Evolutionary conservation across 2,329 filamentous ascomycete genomes (phyloP).

Genomic region (Hypoxylon sp.): DNA sequence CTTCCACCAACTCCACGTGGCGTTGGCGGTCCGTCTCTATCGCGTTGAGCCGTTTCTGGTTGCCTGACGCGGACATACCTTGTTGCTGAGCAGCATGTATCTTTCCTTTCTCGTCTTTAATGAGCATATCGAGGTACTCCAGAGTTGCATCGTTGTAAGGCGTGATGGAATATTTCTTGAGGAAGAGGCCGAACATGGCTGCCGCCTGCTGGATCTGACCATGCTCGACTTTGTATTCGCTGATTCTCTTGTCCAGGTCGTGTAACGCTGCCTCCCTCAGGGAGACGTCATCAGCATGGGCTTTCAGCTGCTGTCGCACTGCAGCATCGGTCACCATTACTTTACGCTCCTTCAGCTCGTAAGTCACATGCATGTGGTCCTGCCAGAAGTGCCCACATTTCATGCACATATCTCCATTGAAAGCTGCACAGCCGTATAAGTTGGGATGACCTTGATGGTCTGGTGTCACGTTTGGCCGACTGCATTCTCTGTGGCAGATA

Average conservation of each 20-base stretch:
- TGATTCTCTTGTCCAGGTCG: conserved; percentile 36
- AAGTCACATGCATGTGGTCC: conserved; percentile 57
- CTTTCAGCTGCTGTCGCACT: conserved; percentile 38
- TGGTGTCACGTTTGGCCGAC: background rate
- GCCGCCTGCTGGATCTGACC: conserved; percentile 55
- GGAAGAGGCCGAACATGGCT: conserved; percentile 57
- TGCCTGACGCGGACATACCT: background rate
- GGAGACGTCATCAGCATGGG: background rate
- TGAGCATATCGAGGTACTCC: conserved; percentile 57
- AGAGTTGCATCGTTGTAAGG: conserved; percentile 59
- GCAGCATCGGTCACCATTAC: conserved; percentile 47
- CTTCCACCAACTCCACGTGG: conserved; percentile 3
- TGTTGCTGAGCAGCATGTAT: background rate
- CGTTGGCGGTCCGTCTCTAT: conserved; percentile 1
- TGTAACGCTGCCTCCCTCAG: conserved; percentile 1
- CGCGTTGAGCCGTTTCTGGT: background rate
- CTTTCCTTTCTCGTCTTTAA: conserved; percentile 54
- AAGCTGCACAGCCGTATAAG: background rate
- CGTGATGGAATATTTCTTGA: conserved; percentile 57
- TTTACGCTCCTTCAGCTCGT: conserved; percentile 50
- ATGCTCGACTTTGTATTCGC: conserved; percentile 55
- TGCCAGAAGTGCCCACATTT: conserved; percentile 56
- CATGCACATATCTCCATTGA: background rate
- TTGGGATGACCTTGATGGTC: conserved; percentile 1
- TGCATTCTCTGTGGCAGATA: background rate